phyloP scores from a whole-genome alignment of 371 early-diverging fungal genomes.

The Rhizopus arrhizus region DNA sequence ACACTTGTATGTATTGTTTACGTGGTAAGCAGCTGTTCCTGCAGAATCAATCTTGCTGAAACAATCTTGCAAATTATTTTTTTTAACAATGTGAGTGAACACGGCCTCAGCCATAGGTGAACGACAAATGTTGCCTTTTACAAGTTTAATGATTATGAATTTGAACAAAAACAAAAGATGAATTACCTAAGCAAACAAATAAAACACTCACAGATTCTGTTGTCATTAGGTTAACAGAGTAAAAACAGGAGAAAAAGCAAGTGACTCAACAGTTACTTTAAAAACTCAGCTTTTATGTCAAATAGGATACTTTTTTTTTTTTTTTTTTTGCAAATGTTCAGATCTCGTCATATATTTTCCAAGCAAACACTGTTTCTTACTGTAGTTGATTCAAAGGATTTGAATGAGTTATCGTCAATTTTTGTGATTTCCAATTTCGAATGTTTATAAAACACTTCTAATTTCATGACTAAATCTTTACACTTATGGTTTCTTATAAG shows the following conservation, averaged over 20 bases:
- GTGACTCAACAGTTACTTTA: too few relatives aligned
- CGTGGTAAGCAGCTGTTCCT: conserved; percentile 86
- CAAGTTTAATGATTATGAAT: neutral
- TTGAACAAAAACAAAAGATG: neutral
- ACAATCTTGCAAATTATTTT: conserved; percentile 53
- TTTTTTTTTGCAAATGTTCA: too few relatives aligned
- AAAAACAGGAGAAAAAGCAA: neutral
- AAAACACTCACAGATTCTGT: conserved; percentile 54
- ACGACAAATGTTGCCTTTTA: conserved; percentile 85
- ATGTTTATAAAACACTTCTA: conserved; percentile 66
- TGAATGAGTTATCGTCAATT: neutral
- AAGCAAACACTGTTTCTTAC: conserved; percentile 33
- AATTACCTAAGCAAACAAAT: conserved; percentile 76
- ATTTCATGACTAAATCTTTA: conserved; percentile 71
- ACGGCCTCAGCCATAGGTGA: conserved; percentile 93
- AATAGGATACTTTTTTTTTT: too few relatives aligned
- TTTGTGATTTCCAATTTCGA: conserved; percentile 37
- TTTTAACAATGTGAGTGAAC: conserved; percentile 72
- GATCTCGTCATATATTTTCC: conserved; percentile 62
- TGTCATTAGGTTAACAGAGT: conserved; percentile 23
- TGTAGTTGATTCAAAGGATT: too few relatives aligned
- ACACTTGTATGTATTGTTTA: conserved; percentile 28
- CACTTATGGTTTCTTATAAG: conserved; percentile 88
- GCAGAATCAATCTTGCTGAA: conserved; percentile 84
- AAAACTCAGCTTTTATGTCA: neutral